Evolutionary conservation across 495 filamentous ascomycete genomes (phyloP), one percentile per base, ranked within the genome.

Genomic region (Penicillium arizonense): DNA sequence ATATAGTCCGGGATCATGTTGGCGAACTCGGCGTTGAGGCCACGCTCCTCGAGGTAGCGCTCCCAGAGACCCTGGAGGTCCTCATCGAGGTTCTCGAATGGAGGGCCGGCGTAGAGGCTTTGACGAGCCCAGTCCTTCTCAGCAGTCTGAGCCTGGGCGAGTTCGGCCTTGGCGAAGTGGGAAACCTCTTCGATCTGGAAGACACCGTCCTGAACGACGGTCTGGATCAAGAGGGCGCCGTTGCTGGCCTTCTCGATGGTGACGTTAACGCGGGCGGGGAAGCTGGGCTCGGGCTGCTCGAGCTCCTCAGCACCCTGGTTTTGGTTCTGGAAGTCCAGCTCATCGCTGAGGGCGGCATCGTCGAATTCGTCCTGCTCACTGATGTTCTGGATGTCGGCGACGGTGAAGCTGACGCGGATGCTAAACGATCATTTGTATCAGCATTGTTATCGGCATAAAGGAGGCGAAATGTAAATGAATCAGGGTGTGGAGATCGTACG

Each of bases 1-100:
- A 97, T 93, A 75, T 96, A 99, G 67, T 97, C 93, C 45, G 91
- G 91, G 44, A 96, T 83, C 73, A 96, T 96, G 56, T 90, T 74
- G 50, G 91, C 91, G 63, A 99, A 79, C 55, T 85, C 82, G 52
- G 89, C 86, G 65, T 94, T 89, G 73, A 99, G 82, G 53, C 94
- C 93, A 61, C 94, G 81, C 80, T 95, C 94, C 70, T 96, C 92
- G 50, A 99, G 80, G 75, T 94, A 97, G 55, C 89, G 83, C 80
- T 97, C 94, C 67, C 97, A 75, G 64, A 96, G 76, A 47, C 89
- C 78, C 76, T 97, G 91, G 35, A 99, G 81, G 62, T 97, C 94
- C 76, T 96, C 91, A 68, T 99, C 94, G 36, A 99, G 81, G 77
- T 88, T 95, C 73, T 84, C 83, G 67, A 97, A 97, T 32, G 90